Percentiles rank a stretch among this genome's conserved stretches.
These are phyloP conservation scores for Starmerella vaccinii DNA, from an alignment of 805 yeast genomes.

Conservation along the genomic window DNA sequence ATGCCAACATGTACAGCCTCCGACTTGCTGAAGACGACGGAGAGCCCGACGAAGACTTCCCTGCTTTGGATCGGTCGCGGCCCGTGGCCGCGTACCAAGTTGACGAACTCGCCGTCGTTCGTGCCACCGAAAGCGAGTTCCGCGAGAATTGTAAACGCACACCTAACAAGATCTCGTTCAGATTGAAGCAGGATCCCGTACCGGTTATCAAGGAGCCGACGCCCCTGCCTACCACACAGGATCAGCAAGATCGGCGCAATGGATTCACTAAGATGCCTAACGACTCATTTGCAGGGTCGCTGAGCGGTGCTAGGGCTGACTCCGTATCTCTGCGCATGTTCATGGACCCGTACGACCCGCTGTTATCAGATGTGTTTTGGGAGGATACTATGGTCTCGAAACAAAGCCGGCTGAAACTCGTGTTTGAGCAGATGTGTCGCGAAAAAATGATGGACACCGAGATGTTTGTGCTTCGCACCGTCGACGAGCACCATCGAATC, in stretches of 20 bases:
- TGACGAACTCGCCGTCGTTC: constrained; percentile 70
- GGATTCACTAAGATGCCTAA: neutral
- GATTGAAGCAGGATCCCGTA: neutral
- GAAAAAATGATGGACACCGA: constrained; percentile 28
- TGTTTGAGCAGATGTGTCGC: constrained; percentile 29
- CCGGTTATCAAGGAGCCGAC: neutral
- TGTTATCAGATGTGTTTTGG: constrained; percentile 27
- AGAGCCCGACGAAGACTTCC: constrained; percentile 80
- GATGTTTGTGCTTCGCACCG: constrained; percentile 29
- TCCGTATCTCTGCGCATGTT: constrained; percentile 22
- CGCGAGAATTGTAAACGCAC: constrained; percentile 29
- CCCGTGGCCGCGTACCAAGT: constrained; percentile 60
- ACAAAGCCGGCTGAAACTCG: constrained; percentile 20
- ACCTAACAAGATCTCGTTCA: constrained; percentile 27
- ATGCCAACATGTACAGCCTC: constrained; percentile 65
- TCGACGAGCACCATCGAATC: constrained; percentile 21
- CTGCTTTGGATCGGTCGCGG: constrained; percentile 65
- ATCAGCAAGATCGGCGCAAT: too few relatives aligned
- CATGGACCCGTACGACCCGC: constrained; percentile 30
- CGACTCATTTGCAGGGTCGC: constrained; percentile 8
- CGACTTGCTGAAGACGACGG: constrained; percentile 90
- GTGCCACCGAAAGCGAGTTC: constrained; percentile 36
- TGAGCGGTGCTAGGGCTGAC: constrained; percentile 10
- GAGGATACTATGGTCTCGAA: constrained; percentile 20
- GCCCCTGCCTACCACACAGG: constrained; percentile 2